Conservation (phyloP, 345 rosid genomes). For the Sonneratia alba region DNA sequence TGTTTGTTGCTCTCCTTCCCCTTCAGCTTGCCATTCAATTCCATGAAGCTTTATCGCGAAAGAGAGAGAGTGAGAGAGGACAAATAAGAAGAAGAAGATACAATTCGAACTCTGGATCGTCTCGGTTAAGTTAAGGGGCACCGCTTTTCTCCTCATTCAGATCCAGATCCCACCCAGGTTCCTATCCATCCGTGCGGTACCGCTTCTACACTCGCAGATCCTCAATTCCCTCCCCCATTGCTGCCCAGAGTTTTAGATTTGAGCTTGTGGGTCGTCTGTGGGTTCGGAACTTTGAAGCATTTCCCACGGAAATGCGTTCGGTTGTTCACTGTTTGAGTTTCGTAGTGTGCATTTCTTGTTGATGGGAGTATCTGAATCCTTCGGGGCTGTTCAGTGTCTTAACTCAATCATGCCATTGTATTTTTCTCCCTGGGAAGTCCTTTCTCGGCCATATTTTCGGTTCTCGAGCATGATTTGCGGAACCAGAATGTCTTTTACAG, state of each 20-base stretch:
- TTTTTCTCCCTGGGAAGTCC: neutral
- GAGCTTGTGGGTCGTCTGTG: neutral
- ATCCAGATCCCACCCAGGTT: neutral
- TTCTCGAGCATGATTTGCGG: neutral
- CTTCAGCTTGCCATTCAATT: neutral
- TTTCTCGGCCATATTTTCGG: neutral
- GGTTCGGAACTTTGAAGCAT: neutral
- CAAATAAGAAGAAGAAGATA: neutral
- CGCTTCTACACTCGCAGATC: neutral
- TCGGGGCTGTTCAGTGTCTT: neutral
- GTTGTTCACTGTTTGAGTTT: neutral
- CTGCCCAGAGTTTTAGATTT: neutral
- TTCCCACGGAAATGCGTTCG: neutral
- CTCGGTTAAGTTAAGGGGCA: neutral
- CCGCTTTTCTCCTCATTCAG: constrained; percentile 1
- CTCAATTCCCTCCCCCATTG: neutral
- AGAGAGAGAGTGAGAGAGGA: neutral
- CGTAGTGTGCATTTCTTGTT: neutral
- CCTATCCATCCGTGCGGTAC: neutral
- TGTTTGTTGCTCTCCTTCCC: neutral
- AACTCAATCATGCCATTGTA: neutral
- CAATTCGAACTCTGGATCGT: neutral
- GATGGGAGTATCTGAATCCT: neutral
- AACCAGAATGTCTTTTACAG: neutral
- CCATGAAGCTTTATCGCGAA: neutral